Base-by-base conservation (phyloP, 352 stramenopile species). In the Globisporangium spiculum region DNA sequence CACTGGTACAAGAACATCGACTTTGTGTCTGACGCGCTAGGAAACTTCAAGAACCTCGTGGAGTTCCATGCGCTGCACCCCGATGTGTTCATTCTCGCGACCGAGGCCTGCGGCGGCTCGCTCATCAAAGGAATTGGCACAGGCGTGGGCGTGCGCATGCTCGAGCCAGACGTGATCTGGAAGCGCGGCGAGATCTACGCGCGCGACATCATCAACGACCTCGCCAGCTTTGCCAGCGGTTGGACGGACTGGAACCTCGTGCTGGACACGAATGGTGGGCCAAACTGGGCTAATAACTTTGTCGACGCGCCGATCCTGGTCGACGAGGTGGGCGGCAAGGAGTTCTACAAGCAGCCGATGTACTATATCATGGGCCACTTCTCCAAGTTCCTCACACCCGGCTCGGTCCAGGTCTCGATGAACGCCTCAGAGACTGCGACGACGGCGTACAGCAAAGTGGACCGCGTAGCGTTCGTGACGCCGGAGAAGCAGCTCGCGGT, bases 231-330 rank as follows among this genome's bases (percentile, higher is more conserved):
- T 52, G 80, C 88, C 5, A 55, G 56, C 0, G 84, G 85, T 0
- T 97, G 89, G 87, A 89, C 84, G 27, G 84, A 96, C 72, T 96
- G 89, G 89, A 96, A 96, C 63, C 27, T 96, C 8, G 69, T 88
- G 9, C 75, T 96, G 20, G 75, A 85, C 66, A 81, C 73, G 14
- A 62, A 34, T 0, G 80, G 80, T 3, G 89, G 89, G 1, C 89
- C 88, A 1, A 96, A 94, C 67, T 91, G 91, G 81, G 76, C 81
- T 0, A 46, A 71, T 41, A 93, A 93, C 75, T 74, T 76, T 20
- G 83, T 90, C 16, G 86, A 93, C 60, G 78, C 84, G 16, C 81
- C 83, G 3, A 85, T 92, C 32, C 63, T 92, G 52, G 71, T 86
- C 0, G 77, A 88, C 32, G 78, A 86, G 50, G 60, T 56, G 9